Evolutionary conservation across 2,329 filamentous ascomycete species (phyloP).

Genomic region (Pyrenophora teres): DNA sequence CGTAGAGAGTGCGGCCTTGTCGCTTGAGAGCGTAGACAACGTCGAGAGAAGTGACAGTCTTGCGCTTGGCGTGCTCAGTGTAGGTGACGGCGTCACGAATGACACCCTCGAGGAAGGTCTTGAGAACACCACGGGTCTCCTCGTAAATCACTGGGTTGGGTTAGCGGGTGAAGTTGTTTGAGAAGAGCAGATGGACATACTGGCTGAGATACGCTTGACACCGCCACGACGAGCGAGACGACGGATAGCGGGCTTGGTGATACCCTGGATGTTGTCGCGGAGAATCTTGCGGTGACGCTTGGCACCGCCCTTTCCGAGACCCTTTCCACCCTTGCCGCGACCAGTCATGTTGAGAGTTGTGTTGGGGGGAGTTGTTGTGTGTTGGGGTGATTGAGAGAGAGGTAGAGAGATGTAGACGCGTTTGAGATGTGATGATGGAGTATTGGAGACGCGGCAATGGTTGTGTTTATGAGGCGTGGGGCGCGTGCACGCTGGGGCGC

Average conservation of each 20-base stretch:
- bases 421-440: slow-evolving; percentile 24
- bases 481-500: slow-evolving; percentile 26
- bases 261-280: slow-evolving; percentile 61
- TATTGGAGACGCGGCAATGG: slow-evolving; percentile 19
- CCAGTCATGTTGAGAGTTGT: slow-evolving; percentile 50
- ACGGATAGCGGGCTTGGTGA: slow-evolving; percentile 60
- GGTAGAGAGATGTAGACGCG: slow-evolving; percentile 15
- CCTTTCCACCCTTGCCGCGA: slow-evolving; percentile 60
- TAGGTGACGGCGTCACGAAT: slow-evolving; percentile 79
- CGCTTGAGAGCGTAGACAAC: slow-evolving; percentile 68
- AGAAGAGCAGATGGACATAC: slow-evolving; percentile 37
- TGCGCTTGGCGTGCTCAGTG: slow-evolving; percentile 80
- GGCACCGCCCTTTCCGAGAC: slow-evolving; percentile 60
- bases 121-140: slow-evolving; percentile 76
- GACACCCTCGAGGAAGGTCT: slow-evolving; percentile 77
- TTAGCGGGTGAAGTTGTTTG: not conserved
- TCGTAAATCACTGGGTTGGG: slow-evolving; percentile 70
- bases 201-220: slow-evolving; percentile 60
- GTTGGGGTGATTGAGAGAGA: slow-evolving; percentile 6
- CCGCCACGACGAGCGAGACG: slow-evolving; percentile 60
- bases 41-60: slow-evolving; percentile 73
- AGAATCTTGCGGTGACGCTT: slow-evolving; percentile 62
- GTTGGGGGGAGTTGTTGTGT: slow-evolving; percentile 22
- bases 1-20: slow-evolving; percentile 76
- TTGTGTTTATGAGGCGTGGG: slow-evolving; percentile 33